Evolutionary conservation across 805 yeast genomes (phyloP).

Genomic region (Pichia exigua): DNA sequence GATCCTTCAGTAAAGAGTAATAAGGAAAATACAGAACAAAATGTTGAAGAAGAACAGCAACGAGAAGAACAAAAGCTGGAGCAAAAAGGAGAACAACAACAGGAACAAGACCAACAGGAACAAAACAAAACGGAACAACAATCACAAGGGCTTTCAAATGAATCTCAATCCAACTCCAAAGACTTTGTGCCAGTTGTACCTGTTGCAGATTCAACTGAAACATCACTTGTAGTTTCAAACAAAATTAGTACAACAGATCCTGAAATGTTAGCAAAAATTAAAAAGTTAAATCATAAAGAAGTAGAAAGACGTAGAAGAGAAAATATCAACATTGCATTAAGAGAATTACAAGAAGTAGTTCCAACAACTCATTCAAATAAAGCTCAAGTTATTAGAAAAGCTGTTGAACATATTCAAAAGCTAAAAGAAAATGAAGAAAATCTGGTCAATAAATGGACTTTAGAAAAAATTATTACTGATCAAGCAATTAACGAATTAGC

Average conservation of each 20-base stretch:
- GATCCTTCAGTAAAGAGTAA: background rate
- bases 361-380: slow-evolving; percentile 85
- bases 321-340: slow-evolving; percentile 79
- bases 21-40: background rate
- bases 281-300: slow-evolving; percentile 90
- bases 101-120: background rate
- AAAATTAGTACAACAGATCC: slow-evolving; percentile 36
- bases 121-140: background rate
- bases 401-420: slow-evolving; percentile 84
- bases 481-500: slow-evolving; percentile 84
- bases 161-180: background rate
- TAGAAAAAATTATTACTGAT: slow-evolving; percentile 85
- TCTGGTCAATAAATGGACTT: slow-evolving; percentile 89
- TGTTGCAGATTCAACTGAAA: background rate
- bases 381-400: slow-evolving; percentile 80
- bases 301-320: slow-evolving; percentile 92
- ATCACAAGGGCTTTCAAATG: background rate
- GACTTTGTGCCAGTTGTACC: background rate
- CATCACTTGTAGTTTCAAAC: background rate
- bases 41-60: background rate
- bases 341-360: slow-evolving; percentile 64
- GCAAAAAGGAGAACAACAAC: background rate
- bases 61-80: background rate
- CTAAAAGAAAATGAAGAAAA: slow-evolving; percentile 84
- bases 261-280: slow-evolving; percentile 74